Base-by-base conservation (phyloP, 2,329 filamentous ascomycete species). In the Penicillium sp. region DNA sequence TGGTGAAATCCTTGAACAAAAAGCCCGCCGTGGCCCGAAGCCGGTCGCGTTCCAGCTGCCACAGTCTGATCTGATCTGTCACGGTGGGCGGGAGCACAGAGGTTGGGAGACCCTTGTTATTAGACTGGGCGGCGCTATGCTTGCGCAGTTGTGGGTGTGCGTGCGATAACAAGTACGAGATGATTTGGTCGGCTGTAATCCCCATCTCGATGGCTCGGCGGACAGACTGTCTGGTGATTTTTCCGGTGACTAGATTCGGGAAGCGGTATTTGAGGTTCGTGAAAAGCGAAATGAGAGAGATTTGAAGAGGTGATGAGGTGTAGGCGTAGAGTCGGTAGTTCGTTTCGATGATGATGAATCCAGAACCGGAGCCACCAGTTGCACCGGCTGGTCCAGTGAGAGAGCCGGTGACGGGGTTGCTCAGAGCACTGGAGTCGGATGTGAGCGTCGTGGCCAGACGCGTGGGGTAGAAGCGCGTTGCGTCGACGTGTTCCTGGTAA, bases 251-350 rank as follows among this genome's bases (percentile, higher is more conserved):
- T 72, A 99, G 88, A 73, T 95, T 95, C 1, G 89, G 88, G 74
- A 95, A 97, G 55, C 93, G 89, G 70, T 91, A 90, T 61, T 86
- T 86, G 46, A 99, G 84, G 52, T 87, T 86, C 42, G 86, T 82
- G 74, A 99, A 99, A 56, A 99, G 86, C 33, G 86, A 85, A 38
- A 99, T 84, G 52, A 99, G 89, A 46, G 90, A 89, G 57, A 97
- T 99, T 70, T 96, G 92, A 0, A 99, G 82, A 0, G 91, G 89
- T 0, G 90, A 95, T 29, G 87, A 86, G 6, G 95, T 97, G 75
- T 99, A 99, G 28, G 93, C 93, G 74, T 99, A 99, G 59, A 99
- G 75, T 22, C 93, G 88, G 75, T 96, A 97, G 73, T 99, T 99
- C 8, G 93, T 99, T 75, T 99, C 93, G 58, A 99, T 82, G 63